phyloP scores from a whole-genome alignment of 176 grass and related monocot genomes.

The Musa acuminata region DNA sequence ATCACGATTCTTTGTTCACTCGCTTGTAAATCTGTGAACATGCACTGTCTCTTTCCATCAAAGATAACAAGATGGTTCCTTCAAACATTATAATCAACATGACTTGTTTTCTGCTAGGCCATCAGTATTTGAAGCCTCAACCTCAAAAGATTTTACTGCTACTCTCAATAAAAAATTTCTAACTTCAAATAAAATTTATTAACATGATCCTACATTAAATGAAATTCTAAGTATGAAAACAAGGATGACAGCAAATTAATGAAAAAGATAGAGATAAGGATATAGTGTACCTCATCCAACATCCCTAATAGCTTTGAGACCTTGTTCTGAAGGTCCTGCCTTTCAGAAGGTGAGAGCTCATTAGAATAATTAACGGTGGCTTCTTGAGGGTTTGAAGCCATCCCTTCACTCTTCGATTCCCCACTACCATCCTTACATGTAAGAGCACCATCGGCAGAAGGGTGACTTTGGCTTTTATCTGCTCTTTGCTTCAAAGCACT shows the following conservation, averaged over 20 bases:
- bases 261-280: constrained; percentile 7
- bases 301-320: constrained; percentile 71
- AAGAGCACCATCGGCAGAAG: constrained; percentile 19
- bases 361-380: constrained; percentile 32
- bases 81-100: too few species aligned
- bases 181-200: background rate
- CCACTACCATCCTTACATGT: constrained; percentile 48
- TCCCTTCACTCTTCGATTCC: constrained; percentile 41
- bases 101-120: too few species aligned
- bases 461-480: constrained; percentile 37
- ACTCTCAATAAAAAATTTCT: too few species aligned
- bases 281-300: constrained; percentile 69
- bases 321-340: constrained; percentile 91
- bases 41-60: too few species aligned
- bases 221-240: background rate
- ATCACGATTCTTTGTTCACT: too few species aligned
- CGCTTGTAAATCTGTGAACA: too few species aligned
- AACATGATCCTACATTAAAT: background rate
- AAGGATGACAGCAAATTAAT: background rate
- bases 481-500: constrained; percentile 57
- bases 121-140: too few species aligned
- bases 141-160: too few species aligned
- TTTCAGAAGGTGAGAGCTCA: constrained; percentile 65
- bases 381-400: constrained; percentile 45
- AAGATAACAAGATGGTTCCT: too few species aligned